Evolutionary conservation across 768 basidiomycete genomes (phyloP), one percentile per base, ranked within the genome.

Genomic region (Suillus discolor): DNA sequence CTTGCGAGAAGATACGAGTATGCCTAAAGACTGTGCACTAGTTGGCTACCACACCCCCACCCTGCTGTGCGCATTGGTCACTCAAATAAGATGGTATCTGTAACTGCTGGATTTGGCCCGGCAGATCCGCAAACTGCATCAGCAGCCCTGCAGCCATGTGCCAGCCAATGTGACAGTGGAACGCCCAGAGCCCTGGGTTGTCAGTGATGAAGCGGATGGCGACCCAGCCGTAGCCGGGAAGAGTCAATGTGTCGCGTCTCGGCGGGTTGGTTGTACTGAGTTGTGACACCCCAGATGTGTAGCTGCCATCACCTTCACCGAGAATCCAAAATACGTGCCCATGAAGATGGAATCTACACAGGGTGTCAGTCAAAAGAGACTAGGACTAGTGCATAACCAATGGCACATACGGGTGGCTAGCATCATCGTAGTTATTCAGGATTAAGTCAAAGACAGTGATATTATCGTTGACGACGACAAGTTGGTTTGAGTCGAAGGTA

Each of bases 181-280:
- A 79, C 1, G 80, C 79, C 82, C 82, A 83, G 45, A 81, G 64
- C 38, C 82, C 82, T 0, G 82, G 79, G 62, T 82, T 82, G 68
- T 83, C 80, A 6, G 78, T 75, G 18, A 80, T 71, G 65, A 82
- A 82, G 38, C 83, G 78, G 25, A 84, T 73, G 20, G 73, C 71
- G 36, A 74, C 68, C 70, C 73, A 83, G 36, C 76, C 75, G 64
- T 70, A 82, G 23, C 77, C 77, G 1, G 81, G 81, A 49, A 84
- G 66, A 44, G 81, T 72, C 18, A 81, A 64, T 1, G 82, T 82
- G 68, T 84, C 83, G 11, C 82, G 74, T 13, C 80, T 73, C 64
- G 81, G 74, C 9, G 82, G 78, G 61, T 82, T 78, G 64, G 63
- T 73, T 55, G 73, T 72, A 47, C 74, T 77, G 59, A 83, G 41